These are phyloP conservation scores for Handroanthus guayacan DNA, from an alignment of 257 asterid genomes.

Conservation along the genomic window DNA sequence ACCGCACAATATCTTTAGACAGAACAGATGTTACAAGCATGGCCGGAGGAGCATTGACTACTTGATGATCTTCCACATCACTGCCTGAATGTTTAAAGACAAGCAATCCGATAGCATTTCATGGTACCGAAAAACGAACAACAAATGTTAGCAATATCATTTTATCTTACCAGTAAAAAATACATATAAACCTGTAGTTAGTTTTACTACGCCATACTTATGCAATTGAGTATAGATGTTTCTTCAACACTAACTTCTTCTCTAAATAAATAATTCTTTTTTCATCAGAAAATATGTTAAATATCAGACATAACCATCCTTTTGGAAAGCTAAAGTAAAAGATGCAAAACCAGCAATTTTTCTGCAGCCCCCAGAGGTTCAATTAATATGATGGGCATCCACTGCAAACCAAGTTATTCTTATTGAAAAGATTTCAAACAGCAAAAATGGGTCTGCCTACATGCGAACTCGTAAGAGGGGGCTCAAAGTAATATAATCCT, in stretches of 20 bases:
- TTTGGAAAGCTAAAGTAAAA: background rate
- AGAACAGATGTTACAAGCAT: slow-evolving; percentile 45
- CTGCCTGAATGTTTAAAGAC: slow-evolving; percentile 49
- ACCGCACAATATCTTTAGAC: slow-evolving; percentile 54
- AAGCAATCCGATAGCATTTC: slow-evolving; percentile 26
- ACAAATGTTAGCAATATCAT: background rate
- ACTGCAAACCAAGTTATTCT: background rate
- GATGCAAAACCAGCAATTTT: background rate
- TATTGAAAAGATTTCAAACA: background rate
- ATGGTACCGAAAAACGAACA: slow-evolving; percentile 14
- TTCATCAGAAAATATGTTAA: background rate
- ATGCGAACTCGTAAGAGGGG: background rate
- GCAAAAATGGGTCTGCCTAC: background rate
- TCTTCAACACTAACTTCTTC: slow-evolving; percentile 11
- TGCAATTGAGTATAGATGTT: slow-evolving; percentile 2
- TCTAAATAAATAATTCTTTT: background rate
- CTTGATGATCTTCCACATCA: slow-evolving; percentile 58
- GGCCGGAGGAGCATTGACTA: slow-evolving; percentile 62
- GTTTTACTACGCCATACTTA: background rate
- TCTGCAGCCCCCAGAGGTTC: background rate
- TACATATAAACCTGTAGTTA: slow-evolving; percentile 5
- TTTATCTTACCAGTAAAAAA: no score
- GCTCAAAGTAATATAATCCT: background rate
- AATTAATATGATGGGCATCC: background rate
- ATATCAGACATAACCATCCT: background rate